Evolutionary conservation across 805 yeast genomes (phyloP).

Genomic region (Priceomyces castillae): DNA sequence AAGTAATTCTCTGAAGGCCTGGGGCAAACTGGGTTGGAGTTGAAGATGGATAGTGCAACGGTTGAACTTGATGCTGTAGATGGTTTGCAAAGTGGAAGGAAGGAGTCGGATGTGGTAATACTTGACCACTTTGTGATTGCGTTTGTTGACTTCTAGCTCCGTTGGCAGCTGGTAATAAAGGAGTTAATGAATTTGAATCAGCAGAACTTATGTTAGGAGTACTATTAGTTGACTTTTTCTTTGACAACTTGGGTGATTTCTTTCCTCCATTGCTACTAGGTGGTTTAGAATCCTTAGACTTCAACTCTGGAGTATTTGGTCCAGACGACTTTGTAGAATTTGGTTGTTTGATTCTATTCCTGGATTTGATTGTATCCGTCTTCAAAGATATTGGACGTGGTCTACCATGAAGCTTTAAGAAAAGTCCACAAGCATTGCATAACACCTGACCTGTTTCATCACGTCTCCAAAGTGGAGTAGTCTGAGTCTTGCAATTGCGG

Average conservation of each 20-base stretch:
- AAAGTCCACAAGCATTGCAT: constrained; percentile 93
- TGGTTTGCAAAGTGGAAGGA: constrained; percentile 18
- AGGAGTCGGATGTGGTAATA: constrained; percentile 7
- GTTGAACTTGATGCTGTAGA: constrained; percentile 41
- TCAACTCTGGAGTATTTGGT: constrained; percentile 57
- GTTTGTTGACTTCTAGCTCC: constrained; percentile 6
- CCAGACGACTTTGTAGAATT: constrained; percentile 36
- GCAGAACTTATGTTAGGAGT: constrained; percentile 9
- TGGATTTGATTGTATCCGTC: constrained; percentile 87
- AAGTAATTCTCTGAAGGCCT: constrained; percentile 58
- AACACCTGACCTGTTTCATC: constrained; percentile 78
- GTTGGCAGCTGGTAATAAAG: constrained; percentile 26
- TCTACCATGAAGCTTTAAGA: constrained; percentile 85
- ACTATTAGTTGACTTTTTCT: constrained; percentile 9
- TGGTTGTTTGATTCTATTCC: constrained; percentile 75
- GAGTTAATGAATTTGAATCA: constrained; percentile 19
- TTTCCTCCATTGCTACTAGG: constrained; percentile 14
- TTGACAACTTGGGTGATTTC: constrained; percentile 23
- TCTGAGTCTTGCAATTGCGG: constrained; percentile 86
- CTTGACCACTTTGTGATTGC: constrained; percentile 5
- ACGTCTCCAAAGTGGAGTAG: constrained; percentile 93
- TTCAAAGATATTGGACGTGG: constrained; percentile 89
- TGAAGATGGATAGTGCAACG: constrained; percentile 62
- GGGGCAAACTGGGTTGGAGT: constrained; percentile 73
- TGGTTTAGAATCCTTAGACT: constrained; percentile 43